Evolutionary conservation across 2,329 filamentous ascomycete species (phyloP).

Genomic region (Lachnellula cervina): DNA sequence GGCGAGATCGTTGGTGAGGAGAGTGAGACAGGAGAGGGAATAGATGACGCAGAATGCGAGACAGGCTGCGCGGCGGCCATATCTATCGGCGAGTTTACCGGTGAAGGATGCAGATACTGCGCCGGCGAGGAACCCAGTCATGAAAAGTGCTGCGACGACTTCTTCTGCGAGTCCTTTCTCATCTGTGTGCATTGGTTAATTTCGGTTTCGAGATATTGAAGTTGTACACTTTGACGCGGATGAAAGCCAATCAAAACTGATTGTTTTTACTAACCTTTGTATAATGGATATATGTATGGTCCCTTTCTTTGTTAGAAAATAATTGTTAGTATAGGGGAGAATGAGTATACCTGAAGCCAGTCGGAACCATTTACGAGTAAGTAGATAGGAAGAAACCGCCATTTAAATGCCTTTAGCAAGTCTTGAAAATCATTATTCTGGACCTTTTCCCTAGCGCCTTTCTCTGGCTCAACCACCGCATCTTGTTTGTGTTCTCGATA

Average conservation of each 20-base stretch:
- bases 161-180: conserved; percentile 23
- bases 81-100: conserved; percentile 22
- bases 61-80: conserved; percentile 42
- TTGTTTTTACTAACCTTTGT: conserved; percentile 17
- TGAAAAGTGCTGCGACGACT: conserved; percentile 22
- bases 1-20: conserved; percentile 39
- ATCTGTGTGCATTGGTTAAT: conserved; percentile 10
- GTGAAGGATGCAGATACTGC: conserved; percentile 25
- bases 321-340: neutral
- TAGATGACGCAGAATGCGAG: conserved; percentile 50
- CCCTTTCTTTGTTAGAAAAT: conserved; percentile 8
- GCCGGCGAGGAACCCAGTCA: conserved; percentile 23
- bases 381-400: conserved; percentile 38
- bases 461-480: neutral
- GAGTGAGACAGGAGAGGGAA: conserved; percentile 46
- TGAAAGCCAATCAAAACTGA: neutral
- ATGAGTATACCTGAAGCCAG: conserved; percentile 41
- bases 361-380: conserved; percentile 45
- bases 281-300: conserved; percentile 27
- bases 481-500: conserved; percentile 7
- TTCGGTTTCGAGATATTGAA: neutral
- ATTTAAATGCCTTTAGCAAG: conserved; percentile 18
- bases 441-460: neutral
- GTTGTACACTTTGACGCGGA: neutral
- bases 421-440: conserved; percentile 3